Base-by-base conservation (phyloP, 2,329 filamentous ascomycete species). In the Emmonsia crescens region DNA sequence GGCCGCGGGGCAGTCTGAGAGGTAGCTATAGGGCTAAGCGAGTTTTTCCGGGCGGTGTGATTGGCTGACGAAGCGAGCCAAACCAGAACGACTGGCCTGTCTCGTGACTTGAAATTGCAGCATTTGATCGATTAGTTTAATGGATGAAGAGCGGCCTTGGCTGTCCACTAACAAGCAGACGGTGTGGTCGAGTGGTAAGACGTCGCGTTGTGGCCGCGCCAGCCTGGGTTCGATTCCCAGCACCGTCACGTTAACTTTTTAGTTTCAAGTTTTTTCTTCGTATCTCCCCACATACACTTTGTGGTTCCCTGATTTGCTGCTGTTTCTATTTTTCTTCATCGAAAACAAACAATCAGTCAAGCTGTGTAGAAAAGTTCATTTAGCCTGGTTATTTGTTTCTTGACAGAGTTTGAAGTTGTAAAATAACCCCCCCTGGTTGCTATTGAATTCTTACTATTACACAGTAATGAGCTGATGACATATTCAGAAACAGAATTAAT, bases 81-180 rank as follows among this genome's bases (percentile, higher is more conserved):
- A n/a, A n/a, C n/a, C n/a, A n/a, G n/a, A n/a, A n/a, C n/a, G n/a
- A n/a, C n/a, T n/a, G n/a, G n/a, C n/a, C n/a, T n/a, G n/a, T n/a
- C n/a, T n/a, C n/a, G n/a, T n/a, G n/a, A n/a, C n/a, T n/a, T n/a
- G n/a, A n/a, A n/a, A n/a, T n/a, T n/a, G n/a, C n/a, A n/a, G n/a
- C n/a, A n/a, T n/a, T n/a, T n/a, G n/a, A n/a, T 16, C 3, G 10
- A 52, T 52, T n/a, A 21, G 14, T 12, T 33, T 52, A 2, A 33
- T 52, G 9, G 1, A 31, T 52, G 2, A 10, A 36, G n/a, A 6
- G 16, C 1, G 21, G 33, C 2, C 54, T 12, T 48, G 12, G 33
- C 21, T 14, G 31, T 8, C 54, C 33, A 42, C 29, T 44, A 44
- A 44, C 55, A 55, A 55, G 5, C 5, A 57, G 5, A 82, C 24